Evolutionary conservation across 352 stramenopile species (phyloP).

Genomic region (Globisporangium carolinianum): DNA sequence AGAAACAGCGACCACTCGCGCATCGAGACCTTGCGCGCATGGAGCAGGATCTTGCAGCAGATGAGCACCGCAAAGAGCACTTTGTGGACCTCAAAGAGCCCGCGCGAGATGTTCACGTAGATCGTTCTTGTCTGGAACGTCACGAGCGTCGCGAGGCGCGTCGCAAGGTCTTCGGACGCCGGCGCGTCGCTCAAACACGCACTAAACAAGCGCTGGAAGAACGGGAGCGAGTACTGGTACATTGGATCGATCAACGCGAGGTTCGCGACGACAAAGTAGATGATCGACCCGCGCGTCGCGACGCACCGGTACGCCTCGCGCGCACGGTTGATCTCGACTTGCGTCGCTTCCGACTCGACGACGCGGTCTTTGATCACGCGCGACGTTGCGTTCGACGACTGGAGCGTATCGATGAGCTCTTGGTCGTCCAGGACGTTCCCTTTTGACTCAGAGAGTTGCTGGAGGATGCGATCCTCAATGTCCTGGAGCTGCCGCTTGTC

Average conservation of each 20-base stretch:
- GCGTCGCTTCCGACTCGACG: conserved; percentile 85
- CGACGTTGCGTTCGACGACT: conserved; percentile 82
- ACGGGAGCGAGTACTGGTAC: conserved; percentile 94
- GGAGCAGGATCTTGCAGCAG: conserved; percentile 91
- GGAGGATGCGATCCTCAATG: conserved; percentile 90
- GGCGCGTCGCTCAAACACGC: conserved; percentile 85
- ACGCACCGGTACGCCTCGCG: conserved; percentile 89
- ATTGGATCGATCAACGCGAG: conserved; percentile 91
- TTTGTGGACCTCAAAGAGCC: conserved; percentile 92
- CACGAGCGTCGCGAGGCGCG: conserved; percentile 78
- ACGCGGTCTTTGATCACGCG: conserved; percentile 88
- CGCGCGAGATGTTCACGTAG: conserved; percentile 93
- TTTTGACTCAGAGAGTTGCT: conserved; percentile 87
- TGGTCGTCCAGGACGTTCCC: conserved; percentile 93
- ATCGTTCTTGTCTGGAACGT: conserved; percentile 88
- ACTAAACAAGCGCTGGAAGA: conserved; percentile 90
- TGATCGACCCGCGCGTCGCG: conserved; percentile 88
- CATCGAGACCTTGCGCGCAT: conserved; percentile 59
- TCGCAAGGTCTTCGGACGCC: conserved; percentile 40
- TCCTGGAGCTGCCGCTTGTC: conserved; percentile 91
- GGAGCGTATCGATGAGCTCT: conserved; percentile 79
- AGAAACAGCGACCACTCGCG: conserved; percentile 89
- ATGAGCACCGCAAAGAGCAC: conserved; percentile 93
- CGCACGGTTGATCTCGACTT: conserved; percentile 87
- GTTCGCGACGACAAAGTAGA: conserved; percentile 94